These are phyloP conservation scores for Pelargonium myrrhifolium DNA, from an alignment of 441 rosid species.

Conservation along the genomic window DNA sequence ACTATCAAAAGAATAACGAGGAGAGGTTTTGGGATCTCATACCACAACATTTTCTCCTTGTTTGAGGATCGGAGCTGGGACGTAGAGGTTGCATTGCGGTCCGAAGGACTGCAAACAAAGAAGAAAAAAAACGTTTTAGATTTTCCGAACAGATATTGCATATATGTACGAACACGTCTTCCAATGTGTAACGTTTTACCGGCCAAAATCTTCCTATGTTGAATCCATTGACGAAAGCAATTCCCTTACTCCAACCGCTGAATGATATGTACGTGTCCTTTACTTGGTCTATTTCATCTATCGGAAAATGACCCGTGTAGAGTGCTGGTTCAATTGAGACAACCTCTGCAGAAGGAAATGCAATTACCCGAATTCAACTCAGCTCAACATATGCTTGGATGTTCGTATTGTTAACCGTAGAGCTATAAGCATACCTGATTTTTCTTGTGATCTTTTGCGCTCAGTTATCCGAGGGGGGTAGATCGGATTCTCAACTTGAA, in stretches of 20 bases:
- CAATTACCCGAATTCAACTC: neutral
- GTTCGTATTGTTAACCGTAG: neutral
- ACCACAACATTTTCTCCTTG: conserved; percentile 69
- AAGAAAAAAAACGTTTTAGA: neutral
- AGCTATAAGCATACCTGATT: conserved; percentile 30
- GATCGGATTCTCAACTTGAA: conserved; percentile 28
- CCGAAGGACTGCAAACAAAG: conserved; percentile 47
- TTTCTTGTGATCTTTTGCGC: conserved; percentile 21
- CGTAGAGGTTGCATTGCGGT: conserved; percentile 78
- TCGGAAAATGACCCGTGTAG: conserved; percentile 50
- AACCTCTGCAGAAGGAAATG: conserved; percentile 37
- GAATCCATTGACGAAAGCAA: conserved; percentile 69
- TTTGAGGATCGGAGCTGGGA: conserved; percentile 75
- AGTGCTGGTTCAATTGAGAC: conserved; percentile 50
- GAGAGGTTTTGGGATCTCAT: conserved; percentile 19
- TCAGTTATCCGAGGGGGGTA: conserved; percentile 18
- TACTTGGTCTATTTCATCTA: conserved; percentile 38
- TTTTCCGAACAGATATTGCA: neutral
- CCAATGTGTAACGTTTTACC: conserved; percentile 27
- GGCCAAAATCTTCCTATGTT: conserved; percentile 97
- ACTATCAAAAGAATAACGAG: neutral
- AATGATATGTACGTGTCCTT: conserved; percentile 75
- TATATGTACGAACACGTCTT: neutral
- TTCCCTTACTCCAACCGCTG: conserved; percentile 80
- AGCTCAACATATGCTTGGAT: conserved; percentile 7